Percentiles rank a stretch among this genome's conserved stretches.
These are phyloP conservation scores for Haplographium delicatum DNA, from an alignment of 495 filamentous ascomycete genomes.

Conservation along the genomic window DNA sequence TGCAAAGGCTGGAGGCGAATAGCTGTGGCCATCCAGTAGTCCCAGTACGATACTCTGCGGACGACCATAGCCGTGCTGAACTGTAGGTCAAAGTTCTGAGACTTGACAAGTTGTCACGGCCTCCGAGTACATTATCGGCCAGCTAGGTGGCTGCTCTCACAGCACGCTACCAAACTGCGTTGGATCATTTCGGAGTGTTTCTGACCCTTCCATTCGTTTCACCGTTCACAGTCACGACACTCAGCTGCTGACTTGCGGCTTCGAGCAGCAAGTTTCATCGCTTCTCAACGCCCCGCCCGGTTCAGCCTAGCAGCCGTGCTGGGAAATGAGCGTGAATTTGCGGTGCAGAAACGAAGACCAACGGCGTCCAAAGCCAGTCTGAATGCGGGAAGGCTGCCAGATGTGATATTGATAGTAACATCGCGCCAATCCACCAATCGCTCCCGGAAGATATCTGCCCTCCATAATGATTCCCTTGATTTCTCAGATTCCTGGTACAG, in stretches of 20 bases:
- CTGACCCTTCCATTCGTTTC: conserved; percentile 8
- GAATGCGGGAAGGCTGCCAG: conserved; percentile 4
- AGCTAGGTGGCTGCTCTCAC: neutral
- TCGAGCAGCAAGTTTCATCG: neutral
- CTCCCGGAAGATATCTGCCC: neutral
- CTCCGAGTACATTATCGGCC: no score
- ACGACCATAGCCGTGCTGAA: neutral
- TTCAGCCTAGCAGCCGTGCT: neutral
- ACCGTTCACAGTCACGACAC: neutral
- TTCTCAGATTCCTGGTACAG: no score
- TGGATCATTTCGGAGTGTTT: neutral
- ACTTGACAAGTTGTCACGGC: no score
- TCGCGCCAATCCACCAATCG: conserved; percentile 13
- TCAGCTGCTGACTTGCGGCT: neutral
- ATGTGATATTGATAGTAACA: conserved; percentile 7
- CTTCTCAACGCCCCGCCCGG: neutral
- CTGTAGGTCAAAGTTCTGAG: no score
- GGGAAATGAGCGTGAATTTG: conserved; percentile 4
- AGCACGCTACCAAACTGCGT: neutral
- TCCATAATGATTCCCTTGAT: no score
- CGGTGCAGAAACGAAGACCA: neutral
- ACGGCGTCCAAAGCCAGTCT: neutral
- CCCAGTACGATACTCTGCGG: no score
- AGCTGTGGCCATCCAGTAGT: no score
- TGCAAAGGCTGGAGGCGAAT: no score